Base-by-base conservation (phyloP, 768 basidiomycete species). In the Lyophyllum decastes region DNA sequence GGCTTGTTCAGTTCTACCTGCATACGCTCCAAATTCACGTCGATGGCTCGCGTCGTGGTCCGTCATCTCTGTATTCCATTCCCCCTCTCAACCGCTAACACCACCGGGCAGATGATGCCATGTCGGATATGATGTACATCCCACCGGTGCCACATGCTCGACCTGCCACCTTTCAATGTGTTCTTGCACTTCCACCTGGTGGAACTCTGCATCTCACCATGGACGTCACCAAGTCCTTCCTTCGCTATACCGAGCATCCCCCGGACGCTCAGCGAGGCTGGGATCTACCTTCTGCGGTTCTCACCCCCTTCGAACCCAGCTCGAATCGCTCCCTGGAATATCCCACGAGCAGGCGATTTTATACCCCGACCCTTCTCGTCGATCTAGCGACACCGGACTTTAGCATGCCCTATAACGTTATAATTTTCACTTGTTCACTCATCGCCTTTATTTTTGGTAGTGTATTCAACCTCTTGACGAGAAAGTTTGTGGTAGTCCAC, bases 341-440 rank as follows among this genome's bases (percentile, higher is more conserved):
- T 49, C 34, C 54, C 43, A 57, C 58, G 54, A 64, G 59, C 25
- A 58, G 57, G 33, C 72, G 88, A 45, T 81, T 97, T 46, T 96
- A 96, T 71, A 94, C 93, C 1, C 79, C 85, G 0, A 82, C 88
- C 9, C 79, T 96, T 24, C 84, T 98, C 35, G 85, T 95, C 45
- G 94, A 95, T 70, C 82, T 97, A n/a, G 90, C 96, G n/a, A 94
- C 94, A 34, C 97, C 96, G 0, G 97, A 98, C 71, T 98, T 98
- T 70, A 95, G 92, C 72, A 98, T 98, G 97, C 97, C 97, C 0
- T 98, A 98, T 77, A 99, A 98, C 75, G 96, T 98, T 47, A 98
- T 98, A 73, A 98, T 98, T 66, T 90, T 98, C 78, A 94, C 85
- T 57, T 93, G 90, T 68, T 94, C 94, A 10, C 76, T 98, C 41